These are phyloP conservation scores for Fusarium temperatum DNA, from an alignment of 2,329 filamentous ascomycete genomes.

Conservation along the genomic window DNA sequence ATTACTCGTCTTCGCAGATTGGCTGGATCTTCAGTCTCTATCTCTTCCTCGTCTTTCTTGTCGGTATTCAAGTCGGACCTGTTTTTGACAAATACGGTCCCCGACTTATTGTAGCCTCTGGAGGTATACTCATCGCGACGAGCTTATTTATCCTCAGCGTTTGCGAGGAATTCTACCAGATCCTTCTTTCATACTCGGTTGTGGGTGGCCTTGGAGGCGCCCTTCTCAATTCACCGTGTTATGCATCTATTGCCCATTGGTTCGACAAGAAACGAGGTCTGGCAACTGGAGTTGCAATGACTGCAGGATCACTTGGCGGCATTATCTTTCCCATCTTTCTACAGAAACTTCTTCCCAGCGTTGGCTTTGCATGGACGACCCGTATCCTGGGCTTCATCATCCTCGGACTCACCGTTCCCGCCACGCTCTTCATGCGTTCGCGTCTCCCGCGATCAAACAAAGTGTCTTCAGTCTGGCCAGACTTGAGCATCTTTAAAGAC, in stretches of 20 bases:
- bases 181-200: constrained; percentile 79
- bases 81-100: constrained; percentile 83
- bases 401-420: constrained; percentile 56
- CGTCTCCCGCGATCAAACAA: constrained; percentile 60
- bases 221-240: constrained; percentile 79
- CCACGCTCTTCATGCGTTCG: constrained; percentile 59
- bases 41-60: constrained; percentile 82
- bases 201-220: constrained; percentile 77
- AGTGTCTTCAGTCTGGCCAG: constrained; percentile 59
- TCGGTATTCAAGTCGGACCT: constrained; percentile 83
- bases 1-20: constrained; percentile 72
- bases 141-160: constrained; percentile 74
- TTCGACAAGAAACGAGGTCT: constrained; percentile 78
- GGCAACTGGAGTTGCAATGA: constrained; percentile 83
- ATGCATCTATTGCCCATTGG: constrained; percentile 80
- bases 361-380: constrained; percentile 61
- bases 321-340: constrained; percentile 66
- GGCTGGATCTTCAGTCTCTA: constrained; percentile 92
- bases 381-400: constrained; percentile 62
- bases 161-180: constrained; percentile 78
- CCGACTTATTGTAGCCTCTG: constrained; percentile 69
- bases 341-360: constrained; percentile 54
- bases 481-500: constrained; percentile 69
- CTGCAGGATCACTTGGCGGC: constrained; percentile 75
- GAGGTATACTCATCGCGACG: constrained; percentile 68